Evolutionary conservation across 2,329 filamentous ascomycete genomes (phyloP), one percentile per base, ranked within the genome.

Genomic region (Monilinia polystroma): DNA sequence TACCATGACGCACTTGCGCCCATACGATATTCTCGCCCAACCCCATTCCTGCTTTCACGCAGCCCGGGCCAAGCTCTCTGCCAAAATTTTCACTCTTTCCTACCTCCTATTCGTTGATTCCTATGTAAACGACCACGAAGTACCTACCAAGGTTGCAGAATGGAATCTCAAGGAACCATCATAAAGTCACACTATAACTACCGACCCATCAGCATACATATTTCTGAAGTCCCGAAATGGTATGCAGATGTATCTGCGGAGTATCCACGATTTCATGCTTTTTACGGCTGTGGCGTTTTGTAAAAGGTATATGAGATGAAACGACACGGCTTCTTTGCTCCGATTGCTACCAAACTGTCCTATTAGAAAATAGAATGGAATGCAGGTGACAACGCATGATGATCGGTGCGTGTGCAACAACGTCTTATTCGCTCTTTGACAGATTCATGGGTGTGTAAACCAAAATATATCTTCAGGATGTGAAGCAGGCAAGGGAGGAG

Each of bases 281-380:
- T 16, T 38, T 23, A 51, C 12, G 57, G 29, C 18, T 60, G 45
- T 60, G 57, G 57, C 57, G 45, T 60, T 23, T 51, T 60, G 7
- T 18, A 35, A 23, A 60, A 60, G 57, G 43, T 49, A 60, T 29
- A 60, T 49, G 4, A 51, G 32, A 51, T 60, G 45, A 38, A 35
- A 60, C 29, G n/a, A 29, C n/a, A 60, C 58, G 45, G 32, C 8
- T 51, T 38, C n/a, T 60, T 38, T 60, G 32, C 45, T 60, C 58
- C 58, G 58, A 14, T n/a, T 11, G 26, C n/a, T 57, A 43, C 14
- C 53, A n/a, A n/a, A 47, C 38, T 43, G 12, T 32, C 62, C 52
- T 47, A 43, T 55, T 23, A 38, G 5, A 43, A n/a, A 63, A 43
- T 18, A 26, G 47, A 35, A 14, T 23, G 12, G 23, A 23, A 49